These are phyloP conservation scores for Aspergillus texensis DNA, from an alignment of 2,329 filamentous ascomycete species.

Conservation along the genomic window DNA sequence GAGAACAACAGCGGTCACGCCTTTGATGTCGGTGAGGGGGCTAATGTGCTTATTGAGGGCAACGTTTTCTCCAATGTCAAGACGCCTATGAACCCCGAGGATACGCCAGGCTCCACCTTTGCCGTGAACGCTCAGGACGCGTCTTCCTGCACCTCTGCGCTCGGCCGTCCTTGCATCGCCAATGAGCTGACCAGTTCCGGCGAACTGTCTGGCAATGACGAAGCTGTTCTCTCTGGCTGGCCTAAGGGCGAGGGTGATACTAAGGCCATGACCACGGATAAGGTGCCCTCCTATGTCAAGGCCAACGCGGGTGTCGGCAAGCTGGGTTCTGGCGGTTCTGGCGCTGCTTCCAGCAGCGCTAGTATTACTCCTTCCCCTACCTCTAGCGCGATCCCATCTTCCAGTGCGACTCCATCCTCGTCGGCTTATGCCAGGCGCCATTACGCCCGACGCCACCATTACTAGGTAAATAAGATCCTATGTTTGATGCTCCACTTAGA, in stretches of 20 bases:
- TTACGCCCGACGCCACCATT: neutral
- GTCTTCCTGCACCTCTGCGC: slow-evolving; percentile 25
- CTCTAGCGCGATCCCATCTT: slow-evolving; percentile 13
- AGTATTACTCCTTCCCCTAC: neutral
- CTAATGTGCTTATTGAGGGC: slow-evolving; percentile 46
- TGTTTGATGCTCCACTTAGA: no score
- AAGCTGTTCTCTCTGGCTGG: slow-evolving; percentile 31
- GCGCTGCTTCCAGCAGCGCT: slow-evolving; percentile 11
- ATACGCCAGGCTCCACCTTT: slow-evolving; percentile 30
- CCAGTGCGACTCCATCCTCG: slow-evolving; percentile 6
- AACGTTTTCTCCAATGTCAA: slow-evolving; percentile 49
- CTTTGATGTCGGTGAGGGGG: slow-evolving; percentile 40
- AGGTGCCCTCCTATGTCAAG: slow-evolving; percentile 32
- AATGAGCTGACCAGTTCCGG: slow-evolving; percentile 35
- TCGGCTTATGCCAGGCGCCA: slow-evolving; percentile 14
- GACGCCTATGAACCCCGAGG: slow-evolving; percentile 37
- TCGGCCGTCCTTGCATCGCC: slow-evolving; percentile 33
- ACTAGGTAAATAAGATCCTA: neutral
- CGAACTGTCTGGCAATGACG: slow-evolving; percentile 30
- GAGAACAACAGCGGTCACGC: slow-evolving; percentile 47
- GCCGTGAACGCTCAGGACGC: slow-evolving; percentile 25
- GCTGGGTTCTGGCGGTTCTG: slow-evolving; percentile 9
- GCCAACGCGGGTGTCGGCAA: slow-evolving; percentile 36
- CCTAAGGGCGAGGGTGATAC: slow-evolving; percentile 35
- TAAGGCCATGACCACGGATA: slow-evolving; percentile 25